These are phyloP conservation scores for Diaporthe vexans DNA, from an alignment of 2,329 filamentous ascomycete genomes.

Conservation along the genomic window DNA sequence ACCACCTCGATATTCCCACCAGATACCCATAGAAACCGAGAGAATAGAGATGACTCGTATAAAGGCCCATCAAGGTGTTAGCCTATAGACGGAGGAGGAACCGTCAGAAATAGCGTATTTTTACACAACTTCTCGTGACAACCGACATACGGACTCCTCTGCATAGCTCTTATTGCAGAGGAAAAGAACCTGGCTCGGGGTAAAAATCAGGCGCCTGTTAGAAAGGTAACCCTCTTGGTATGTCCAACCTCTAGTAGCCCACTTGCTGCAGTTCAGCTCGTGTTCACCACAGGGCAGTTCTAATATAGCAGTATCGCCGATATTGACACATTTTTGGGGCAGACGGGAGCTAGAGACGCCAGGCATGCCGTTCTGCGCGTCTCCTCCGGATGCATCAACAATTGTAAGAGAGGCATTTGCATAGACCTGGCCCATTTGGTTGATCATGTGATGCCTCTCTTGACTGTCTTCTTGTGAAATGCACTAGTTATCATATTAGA, in stretches of 20 bases:
- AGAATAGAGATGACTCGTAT: too few relatives aligned
- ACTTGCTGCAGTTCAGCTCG: not conserved
- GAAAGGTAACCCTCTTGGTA: not conserved
- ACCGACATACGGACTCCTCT: not conserved
- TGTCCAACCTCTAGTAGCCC: not conserved
- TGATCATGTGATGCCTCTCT: not conserved
- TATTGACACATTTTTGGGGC: not conserved
- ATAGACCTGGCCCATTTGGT: not conserved
- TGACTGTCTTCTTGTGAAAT: not conserved
- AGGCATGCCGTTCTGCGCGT: not conserved
- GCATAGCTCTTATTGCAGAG: not conserved
- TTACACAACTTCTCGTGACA: too few relatives aligned
- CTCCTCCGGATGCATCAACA: not conserved
- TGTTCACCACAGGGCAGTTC: not conserved
- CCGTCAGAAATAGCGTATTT: too few relatives aligned
- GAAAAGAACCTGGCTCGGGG: not conserved
- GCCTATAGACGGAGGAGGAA: too few relatives aligned
- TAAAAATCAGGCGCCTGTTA: not conserved
- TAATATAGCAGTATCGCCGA: not conserved
- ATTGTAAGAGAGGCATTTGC: not conserved
- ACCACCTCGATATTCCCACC: too few relatives aligned
- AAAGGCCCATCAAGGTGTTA: too few relatives aligned
- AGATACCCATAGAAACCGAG: too few relatives aligned
- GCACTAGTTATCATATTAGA: not conserved
- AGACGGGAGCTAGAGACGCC: not conserved